These are phyloP conservation scores for Thermochaetoides thermophila DNA, from an alignment of 495 filamentous ascomycete species.

Conservation along the genomic window DNA sequence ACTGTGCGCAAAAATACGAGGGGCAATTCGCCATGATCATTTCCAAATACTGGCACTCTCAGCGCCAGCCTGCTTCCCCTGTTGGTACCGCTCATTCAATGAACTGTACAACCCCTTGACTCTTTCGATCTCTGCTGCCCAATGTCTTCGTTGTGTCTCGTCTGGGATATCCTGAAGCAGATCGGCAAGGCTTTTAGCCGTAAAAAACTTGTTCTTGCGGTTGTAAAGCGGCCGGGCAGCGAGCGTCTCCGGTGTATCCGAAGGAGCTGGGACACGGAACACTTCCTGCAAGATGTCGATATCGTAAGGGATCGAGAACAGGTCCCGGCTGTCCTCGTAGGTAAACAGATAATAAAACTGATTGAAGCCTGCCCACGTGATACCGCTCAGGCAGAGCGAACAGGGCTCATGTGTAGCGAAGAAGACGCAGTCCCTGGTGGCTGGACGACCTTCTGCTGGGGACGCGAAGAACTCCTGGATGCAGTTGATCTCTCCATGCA, in stretches of 20 bases:
- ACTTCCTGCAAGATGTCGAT: conserved; percentile 29
- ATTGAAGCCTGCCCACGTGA: conserved; percentile 29
- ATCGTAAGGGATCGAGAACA: conserved; percentile 27
- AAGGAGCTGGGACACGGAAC: conserved; percentile 19
- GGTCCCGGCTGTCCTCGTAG: conserved; percentile 27
- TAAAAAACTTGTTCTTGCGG: conserved; percentile 26
- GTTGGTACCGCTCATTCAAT: conserved; percentile 24
- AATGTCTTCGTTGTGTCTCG: conserved; percentile 9
- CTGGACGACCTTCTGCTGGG: conserved; percentile 9
- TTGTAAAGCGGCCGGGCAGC: conserved; percentile 23
- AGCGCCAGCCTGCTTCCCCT: conserved; percentile 17
- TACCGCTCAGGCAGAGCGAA: conserved; percentile 26
- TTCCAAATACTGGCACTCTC: conserved; percentile 29
- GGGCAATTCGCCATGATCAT: conserved; percentile 11
- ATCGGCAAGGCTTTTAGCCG: conserved; percentile 21
- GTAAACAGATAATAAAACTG: conserved; percentile 32
- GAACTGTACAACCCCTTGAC: conserved; percentile 22
- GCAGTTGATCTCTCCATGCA: conserved; percentile 32
- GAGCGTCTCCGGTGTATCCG: conserved; percentile 13
- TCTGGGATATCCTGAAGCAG: conserved; percentile 16
- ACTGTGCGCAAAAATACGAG: no score
- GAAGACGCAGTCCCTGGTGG: conserved; percentile 25
- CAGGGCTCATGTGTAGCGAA: conserved; percentile 30
- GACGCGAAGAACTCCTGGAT: conserved; percentile 27
- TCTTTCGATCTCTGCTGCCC: conserved; percentile 16